These are phyloP conservation scores for Syzygium aqueum DNA, from an alignment of 345 rosid species.

Conservation along the genomic window DNA sequence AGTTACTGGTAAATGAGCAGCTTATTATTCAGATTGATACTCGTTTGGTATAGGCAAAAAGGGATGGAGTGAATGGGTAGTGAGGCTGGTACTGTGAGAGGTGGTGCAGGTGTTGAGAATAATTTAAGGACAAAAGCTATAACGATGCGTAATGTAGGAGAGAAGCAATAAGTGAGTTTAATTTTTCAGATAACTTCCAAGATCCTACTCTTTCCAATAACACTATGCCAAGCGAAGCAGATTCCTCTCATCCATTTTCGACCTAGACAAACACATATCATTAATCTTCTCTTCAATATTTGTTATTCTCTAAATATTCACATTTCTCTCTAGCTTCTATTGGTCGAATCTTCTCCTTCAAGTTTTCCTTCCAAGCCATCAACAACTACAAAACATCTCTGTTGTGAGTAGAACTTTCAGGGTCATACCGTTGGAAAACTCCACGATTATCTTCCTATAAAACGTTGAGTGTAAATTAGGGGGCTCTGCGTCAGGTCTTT, in stretches of 20 bases:
- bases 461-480: too few species aligned
- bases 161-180: neutral
- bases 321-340: neutral
- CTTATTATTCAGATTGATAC: neutral
- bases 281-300: neutral
- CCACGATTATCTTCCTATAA: too few species aligned
- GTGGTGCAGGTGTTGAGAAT: neutral
- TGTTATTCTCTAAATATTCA: too few species aligned
- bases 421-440: neutral
- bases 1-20: neutral
- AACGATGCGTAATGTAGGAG: accelerated
- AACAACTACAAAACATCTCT: neutral
- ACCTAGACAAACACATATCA: accelerated
- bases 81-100: neutral
- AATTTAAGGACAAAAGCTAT: neutral
- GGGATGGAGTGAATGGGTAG: too few species aligned
- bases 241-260: neutral
- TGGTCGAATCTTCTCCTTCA: neutral
- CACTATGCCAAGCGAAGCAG: neutral
- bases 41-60: too few species aligned
- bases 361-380: neutral
- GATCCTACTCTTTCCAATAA: neutral
- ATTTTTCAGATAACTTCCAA: neutral
- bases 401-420: neutral
- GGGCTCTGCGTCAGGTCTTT: neutral